Percentiles rank a stretch among this genome's conserved stretches.
These are phyloP conservation scores for Russula vinacea DNA, from an alignment of 768 basidiomycete species.

Conservation along the genomic window DNA sequence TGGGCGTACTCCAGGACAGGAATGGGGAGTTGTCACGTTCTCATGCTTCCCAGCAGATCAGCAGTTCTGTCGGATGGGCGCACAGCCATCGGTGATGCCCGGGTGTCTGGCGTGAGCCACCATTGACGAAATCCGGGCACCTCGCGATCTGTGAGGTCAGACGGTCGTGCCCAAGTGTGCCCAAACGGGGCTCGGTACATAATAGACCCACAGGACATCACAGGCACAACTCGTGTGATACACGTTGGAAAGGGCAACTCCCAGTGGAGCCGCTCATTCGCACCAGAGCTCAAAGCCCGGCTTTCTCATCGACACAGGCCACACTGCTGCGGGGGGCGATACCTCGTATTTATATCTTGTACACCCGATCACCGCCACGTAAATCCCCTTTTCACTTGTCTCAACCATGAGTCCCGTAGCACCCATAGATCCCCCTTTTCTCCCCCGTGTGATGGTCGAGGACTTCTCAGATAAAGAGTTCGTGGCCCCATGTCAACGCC, in stretches of 20 bases:
- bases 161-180: too few relatives aligned
- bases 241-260: slow-evolving; percentile 25
- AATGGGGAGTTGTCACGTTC: not conserved
- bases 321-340: slow-evolving; percentile 5
- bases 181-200: not conserved
- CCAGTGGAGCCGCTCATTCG: not conserved
- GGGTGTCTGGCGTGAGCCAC: too few relatives aligned
- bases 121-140: not conserved
- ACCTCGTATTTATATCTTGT: slow-evolving; percentile 10
- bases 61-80: too few relatives aligned
- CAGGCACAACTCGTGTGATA: slow-evolving; percentile 20
- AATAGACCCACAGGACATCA: not conserved
- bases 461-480: slow-evolving; percentile 29
- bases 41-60: not conserved
- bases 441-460: slow-evolving; percentile 25
- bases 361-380: slow-evolving; percentile 8
- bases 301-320: slow-evolving; percentile 1
- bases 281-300: not conserved
- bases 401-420: slow-evolving; percentile 20
- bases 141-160: not conserved
- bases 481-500: not conserved
- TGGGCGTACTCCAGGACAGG: not conserved
- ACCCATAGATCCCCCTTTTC: slow-evolving; percentile 11
- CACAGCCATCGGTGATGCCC: too few relatives aligned
- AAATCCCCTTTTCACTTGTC: not conserved